phyloP scores from a whole-genome alignment of 83 land plant genomes.

The Thuja plicata region DNA sequence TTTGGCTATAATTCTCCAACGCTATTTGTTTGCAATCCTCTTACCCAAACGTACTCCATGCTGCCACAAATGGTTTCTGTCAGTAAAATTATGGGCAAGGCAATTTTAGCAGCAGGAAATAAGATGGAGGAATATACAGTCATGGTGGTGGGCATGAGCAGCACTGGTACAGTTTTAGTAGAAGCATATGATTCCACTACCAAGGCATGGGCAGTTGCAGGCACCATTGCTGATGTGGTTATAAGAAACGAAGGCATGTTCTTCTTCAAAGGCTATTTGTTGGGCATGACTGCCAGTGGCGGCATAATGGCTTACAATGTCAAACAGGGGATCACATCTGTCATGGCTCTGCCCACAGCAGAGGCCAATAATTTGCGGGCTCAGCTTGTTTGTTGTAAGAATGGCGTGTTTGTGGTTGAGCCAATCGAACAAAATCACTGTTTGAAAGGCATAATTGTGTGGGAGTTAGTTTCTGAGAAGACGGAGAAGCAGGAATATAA shows the following conservation, averaged over 20 bases:
- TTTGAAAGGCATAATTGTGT: background rate
- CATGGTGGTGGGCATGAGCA: no score
- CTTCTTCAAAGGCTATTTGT: background rate
- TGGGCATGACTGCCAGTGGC: background rate
- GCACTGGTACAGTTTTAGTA: no score
- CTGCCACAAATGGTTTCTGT: background rate
- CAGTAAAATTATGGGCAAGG: no score
- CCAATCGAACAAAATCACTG: background rate
- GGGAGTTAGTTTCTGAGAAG: background rate
- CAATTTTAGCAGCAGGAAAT: no score
- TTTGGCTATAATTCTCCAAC: background rate
- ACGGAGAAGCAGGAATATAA: background rate
- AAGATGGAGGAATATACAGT: no score
- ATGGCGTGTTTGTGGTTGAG: background rate
- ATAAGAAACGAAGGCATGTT: background rate
- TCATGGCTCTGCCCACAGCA: no score
- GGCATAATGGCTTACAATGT: no score
- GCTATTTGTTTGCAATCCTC: background rate
- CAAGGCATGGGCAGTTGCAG: background rate
- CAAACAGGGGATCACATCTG: no score
- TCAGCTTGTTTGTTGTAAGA: background rate
- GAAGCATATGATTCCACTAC: no score
- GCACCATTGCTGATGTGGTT: background rate
- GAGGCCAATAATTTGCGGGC: no score
- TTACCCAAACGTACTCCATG: background rate